Conservation (phyloP, 1,284 basidiomycete genomes). For the Takashimella koratensis region DNA sequence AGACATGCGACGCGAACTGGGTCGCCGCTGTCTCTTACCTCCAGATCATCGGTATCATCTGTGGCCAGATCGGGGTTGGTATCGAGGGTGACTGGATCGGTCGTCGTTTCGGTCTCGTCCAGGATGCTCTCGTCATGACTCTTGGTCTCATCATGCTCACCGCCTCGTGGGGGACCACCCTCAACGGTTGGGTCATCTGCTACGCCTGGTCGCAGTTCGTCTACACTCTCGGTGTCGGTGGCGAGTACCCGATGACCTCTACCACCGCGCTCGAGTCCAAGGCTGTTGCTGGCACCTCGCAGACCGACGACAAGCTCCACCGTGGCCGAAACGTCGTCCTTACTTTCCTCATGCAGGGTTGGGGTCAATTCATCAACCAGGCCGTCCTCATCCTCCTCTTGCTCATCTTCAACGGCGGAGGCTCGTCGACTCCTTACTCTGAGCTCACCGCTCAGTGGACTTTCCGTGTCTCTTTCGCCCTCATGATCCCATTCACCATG, state of each 20-base stretch:
- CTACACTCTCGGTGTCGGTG: conserved; percentile 54
- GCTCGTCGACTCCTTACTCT: conserved; percentile 46
- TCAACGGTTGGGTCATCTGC: conserved; percentile 57
- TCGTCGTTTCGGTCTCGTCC: conserved; percentile 53
- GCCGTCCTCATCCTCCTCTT: conserved; percentile 53
- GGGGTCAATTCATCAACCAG: conserved; percentile 57
- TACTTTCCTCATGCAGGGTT: conserved; percentile 55
- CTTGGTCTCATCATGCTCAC: conserved; percentile 56
- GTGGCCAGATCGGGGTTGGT: conserved; percentile 56
- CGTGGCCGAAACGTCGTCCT: conserved; percentile 56
- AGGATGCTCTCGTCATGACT: conserved; percentile 49
- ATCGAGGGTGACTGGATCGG: conserved; percentile 58
- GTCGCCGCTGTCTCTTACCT: conserved; percentile 46
- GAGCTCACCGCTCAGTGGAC: conserved; percentile 53
- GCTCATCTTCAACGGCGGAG: conserved; percentile 52
- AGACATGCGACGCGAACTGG: conserved; percentile 52
- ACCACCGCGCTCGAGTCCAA: conserved; percentile 54
- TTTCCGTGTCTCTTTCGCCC: conserved; percentile 55
- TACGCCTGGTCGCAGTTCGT: conserved; percentile 54
- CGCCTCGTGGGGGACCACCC: conserved; percentile 53
- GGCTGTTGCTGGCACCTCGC: conserved; percentile 40
- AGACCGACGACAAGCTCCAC: conserved; percentile 55
- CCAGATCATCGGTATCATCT: conserved; percentile 52
- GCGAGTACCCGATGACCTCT: conserved; percentile 57
- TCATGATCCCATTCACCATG: conserved; percentile 54